A percentile compares a stretch with the other conserved stretches of the same genome.
Conservation (phyloP, 352 stramenopile genomes). For the Phytophthora melonis region DNA sequence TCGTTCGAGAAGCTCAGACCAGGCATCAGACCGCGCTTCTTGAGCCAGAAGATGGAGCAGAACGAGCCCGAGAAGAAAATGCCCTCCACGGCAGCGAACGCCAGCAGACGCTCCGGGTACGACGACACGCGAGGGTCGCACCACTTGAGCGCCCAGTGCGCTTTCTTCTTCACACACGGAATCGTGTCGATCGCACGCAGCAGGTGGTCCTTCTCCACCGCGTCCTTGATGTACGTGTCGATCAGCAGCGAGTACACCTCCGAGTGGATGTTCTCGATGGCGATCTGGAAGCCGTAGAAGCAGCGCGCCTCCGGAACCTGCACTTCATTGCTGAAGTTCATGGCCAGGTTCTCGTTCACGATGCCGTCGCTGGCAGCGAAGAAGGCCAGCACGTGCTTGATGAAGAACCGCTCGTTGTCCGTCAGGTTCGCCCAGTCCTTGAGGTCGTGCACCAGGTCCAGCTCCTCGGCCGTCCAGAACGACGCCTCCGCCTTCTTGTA, state of each 20-base stretch:
- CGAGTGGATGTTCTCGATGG: constrained; percentile 99
- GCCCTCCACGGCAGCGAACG: constrained; percentile 98
- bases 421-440: constrained; percentile 96
- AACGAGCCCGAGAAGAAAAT: constrained; percentile 99
- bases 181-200: constrained; percentile 98
- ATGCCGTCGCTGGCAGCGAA: constrained; percentile 99
- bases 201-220: constrained; percentile 93
- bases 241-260: constrained; percentile 99
- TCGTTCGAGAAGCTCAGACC: constrained; percentile 99
- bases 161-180: constrained; percentile 98
- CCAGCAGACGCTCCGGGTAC: constrained; percentile 97
- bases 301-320: constrained; percentile 97
- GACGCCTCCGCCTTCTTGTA: constrained; percentile 99
- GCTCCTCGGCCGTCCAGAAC: constrained; percentile 99
- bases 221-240: constrained; percentile 99
- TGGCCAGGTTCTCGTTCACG: constrained; percentile 99
- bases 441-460: constrained; percentile 96
- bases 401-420: constrained; percentile 97
- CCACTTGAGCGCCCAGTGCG: constrained; percentile 80
- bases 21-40: constrained; percentile 99
- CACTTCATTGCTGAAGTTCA: constrained; percentile 99
- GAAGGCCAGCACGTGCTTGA: constrained; percentile 98
- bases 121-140: constrained; percentile 93
- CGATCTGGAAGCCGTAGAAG: constrained; percentile 99
- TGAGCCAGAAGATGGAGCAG: constrained; percentile 99